A percentile compares a stretch with the other conserved stretches of the same genome.
These are phyloP conservation scores for Candida sakaeoensis DNA, from an alignment of 805 yeast genomes.

Conservation along the genomic window DNA sequence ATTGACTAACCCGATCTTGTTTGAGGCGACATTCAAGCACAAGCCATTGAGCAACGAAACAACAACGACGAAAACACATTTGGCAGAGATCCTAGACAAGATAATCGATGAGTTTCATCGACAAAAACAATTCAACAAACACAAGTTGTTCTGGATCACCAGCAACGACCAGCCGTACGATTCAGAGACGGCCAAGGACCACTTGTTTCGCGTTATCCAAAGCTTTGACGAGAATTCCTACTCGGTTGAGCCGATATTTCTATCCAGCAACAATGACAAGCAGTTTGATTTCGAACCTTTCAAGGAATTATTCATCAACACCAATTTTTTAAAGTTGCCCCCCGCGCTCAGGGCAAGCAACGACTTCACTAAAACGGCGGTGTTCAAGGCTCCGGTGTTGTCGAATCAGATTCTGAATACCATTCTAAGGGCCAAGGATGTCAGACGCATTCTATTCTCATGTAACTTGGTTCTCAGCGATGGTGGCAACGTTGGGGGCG, in stretches of 20 bases:
- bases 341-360: slow-evolving; percentile 9
- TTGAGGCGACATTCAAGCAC: slow-evolving; percentile 7
- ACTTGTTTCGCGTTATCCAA: slow-evolving; percentile 53
- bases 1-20: slow-evolving; percentile 37
- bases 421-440: slow-evolving; percentile 55
- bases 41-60: slow-evolving; percentile 16
- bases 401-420: slow-evolving; percentile 10
- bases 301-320: slow-evolving; percentile 54
- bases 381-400: slow-evolving; percentile 16
- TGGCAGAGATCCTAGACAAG: slow-evolving; percentile 43
- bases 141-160: slow-evolving; percentile 68
- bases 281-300: slow-evolving; percentile 41
- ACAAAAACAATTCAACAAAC: slow-evolving; percentile 47
- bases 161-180: slow-evolving; percentile 68
- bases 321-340: slow-evolving; percentile 32
- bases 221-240: slow-evolving; percentile 57
- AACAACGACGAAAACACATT: no score
- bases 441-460: slow-evolving; percentile 59
- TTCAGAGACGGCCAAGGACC: slow-evolving; percentile 36
- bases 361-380: slow-evolving; percentile 11
- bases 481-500: slow-evolving; percentile 30
- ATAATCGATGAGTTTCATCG: slow-evolving; percentile 53
- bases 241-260: slow-evolving; percentile 59
- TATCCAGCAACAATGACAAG: slow-evolving; percentile 17
- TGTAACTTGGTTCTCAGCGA: slow-evolving; percentile 58